Base-by-base conservation (phyloP, 2,329 filamentous ascomycete genomes). In the Talaromyces sp. region DNA sequence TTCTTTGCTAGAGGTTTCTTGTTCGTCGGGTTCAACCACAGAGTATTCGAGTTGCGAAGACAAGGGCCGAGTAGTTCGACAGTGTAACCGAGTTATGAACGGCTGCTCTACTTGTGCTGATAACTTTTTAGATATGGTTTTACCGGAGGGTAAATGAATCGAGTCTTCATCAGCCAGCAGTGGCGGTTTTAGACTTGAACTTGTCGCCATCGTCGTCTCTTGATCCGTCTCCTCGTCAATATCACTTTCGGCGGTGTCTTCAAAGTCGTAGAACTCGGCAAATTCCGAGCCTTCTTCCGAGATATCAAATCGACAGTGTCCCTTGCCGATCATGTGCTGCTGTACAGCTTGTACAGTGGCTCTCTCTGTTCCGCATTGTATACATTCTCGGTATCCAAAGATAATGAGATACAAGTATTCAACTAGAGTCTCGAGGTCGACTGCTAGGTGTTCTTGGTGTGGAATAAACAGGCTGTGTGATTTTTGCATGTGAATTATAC, bases 371-470 rank as follows among this genome's bases (percentile, higher is more conserved):
- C 56, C 42, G 40, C 61, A 62, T 59, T 44, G 52, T 59, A 62
- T 59, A 42, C 61, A 62, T 56, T 62, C 61, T 28, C 52, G 40
- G 14, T 59, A 62, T 14, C 61, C 61, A 5, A 59, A 62, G 5
- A 62, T 62, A 6, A 62, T 28, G n/a, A 62, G 61, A 40, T 62
- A 51, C 42, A 62, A n/a, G 40, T 62, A 62, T 52, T n/a, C 16
- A 31, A 62, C 31, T 5, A 62, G 51, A 8, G 56, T 62, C 42
- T 62, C 56, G 31, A 62, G 56, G 52, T 62, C 60, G 28, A 62
- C 52, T 27, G 42, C 56, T 36, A 62, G 51, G 33, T 59, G 51
- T 52, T 62, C 14, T n/a, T 54, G 61, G 44, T 59, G 51, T 1
- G 61, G 61, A 40, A 62, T 33, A 34, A 62, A 62, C 4, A 62